Percentiles rank a stretch among this genome's conserved stretches.
Conservation (phyloP, 1,139 yeast species). For the Cylindricascospora bacillispora region DNA sequence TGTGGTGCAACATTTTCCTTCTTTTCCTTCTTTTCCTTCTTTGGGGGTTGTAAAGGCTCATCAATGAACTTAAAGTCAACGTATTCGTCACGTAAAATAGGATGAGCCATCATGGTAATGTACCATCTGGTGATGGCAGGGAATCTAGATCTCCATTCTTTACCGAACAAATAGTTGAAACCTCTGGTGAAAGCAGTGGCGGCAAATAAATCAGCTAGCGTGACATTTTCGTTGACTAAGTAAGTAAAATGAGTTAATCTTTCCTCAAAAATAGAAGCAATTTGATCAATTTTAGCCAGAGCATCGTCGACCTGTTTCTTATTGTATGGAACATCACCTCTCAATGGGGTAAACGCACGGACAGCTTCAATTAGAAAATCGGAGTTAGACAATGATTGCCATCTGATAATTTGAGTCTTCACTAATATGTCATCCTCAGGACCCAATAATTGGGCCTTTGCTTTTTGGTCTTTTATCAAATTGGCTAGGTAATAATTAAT, state of each 20-base stretch:
- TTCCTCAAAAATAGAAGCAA: constrained; percentile 40
- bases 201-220: constrained; percentile 70
- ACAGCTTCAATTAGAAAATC: constrained; percentile 44
- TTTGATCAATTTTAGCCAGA: constrained; percentile 29
- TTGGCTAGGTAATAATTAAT: constrained; percentile 35
- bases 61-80: constrained; percentile 44
- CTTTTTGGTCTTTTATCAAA: constrained; percentile 18
- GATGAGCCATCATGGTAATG: constrained; percentile 52
- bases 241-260: constrained; percentile 68
- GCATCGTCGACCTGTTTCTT: constrained; percentile 62
- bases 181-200: constrained; percentile 53
- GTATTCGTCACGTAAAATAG: constrained; percentile 38
- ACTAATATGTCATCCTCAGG: constrained; percentile 40
- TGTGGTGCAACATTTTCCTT: constrained; percentile 20
- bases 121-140: constrained; percentile 82
- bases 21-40: constrained; percentile 35
- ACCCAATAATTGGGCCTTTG: constrained; percentile 37
- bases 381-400: constrained; percentile 72
- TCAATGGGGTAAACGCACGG: constrained; percentile 31
- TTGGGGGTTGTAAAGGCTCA: constrained; percentile 64
- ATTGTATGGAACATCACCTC: constrained; percentile 56
- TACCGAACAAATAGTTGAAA: constrained; percentile 56
- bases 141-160: constrained; percentile 62
- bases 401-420: constrained; percentile 59
- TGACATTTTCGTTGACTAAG: constrained; percentile 81